Conservation (phyloP, 805 yeast genomes). For the Clavispora fructus region DNA sequence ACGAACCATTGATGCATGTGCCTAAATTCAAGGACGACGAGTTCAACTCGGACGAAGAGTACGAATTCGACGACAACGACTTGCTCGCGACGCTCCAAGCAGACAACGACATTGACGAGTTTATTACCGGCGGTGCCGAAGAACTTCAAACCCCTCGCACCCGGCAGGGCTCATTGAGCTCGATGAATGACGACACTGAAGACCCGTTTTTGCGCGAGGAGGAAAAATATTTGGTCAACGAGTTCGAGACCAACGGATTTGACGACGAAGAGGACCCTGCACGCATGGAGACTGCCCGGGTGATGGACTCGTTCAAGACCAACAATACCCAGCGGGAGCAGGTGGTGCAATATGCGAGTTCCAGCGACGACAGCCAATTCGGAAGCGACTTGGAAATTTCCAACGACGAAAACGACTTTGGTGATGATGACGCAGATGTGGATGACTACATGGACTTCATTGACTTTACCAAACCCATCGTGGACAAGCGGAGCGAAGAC, state of each 20-base stretch:
- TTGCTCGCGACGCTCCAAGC: conserved; percentile 43
- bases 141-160: conserved; percentile 4
- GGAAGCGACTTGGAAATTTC: conserved; percentile 28
- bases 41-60: conserved; percentile 57
- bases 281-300: conserved; percentile 10
- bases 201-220: conserved; percentile 40
- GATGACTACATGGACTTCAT: conserved; percentile 38
- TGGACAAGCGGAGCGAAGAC: conserved; percentile 12
- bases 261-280: conserved; percentile 37
- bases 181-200: conserved; percentile 29
- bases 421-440: conserved; percentile 26
- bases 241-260: conserved; percentile 42
- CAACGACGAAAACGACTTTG: conserved; percentile 4
- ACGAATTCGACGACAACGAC: conserved; percentile 50
- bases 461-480: conserved; percentile 30
- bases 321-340: conserved; percentile 23
- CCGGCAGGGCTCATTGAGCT: conserved; percentile 26
- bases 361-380: conserved; percentile 28
- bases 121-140: conserved; percentile 10
- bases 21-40: conserved; percentile 49
- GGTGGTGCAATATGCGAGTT: conserved; percentile 37
- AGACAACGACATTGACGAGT: conserved; percentile 41
- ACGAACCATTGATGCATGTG: conserved; percentile 37
- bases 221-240: conserved; percentile 40
- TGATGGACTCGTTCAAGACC: conserved; percentile 12